These are phyloP conservation scores for Vanrija sp. DNA, from an alignment of 1,284 basidiomycete genomes.

Conservation along the genomic window DNA sequence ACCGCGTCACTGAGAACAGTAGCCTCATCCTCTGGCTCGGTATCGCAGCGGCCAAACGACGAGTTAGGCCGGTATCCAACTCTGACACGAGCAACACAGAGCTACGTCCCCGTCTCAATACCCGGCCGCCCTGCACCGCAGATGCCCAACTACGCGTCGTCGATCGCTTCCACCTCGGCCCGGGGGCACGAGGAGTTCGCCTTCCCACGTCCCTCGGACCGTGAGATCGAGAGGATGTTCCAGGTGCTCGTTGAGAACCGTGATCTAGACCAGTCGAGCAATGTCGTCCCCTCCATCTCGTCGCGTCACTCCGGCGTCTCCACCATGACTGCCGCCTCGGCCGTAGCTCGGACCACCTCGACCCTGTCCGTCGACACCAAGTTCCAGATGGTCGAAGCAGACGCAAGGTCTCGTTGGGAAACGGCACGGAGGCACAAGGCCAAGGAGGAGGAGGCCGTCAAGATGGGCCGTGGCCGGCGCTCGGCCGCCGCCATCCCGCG, in stretches of 20 bases:
- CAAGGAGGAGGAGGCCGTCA: slow-evolving; percentile 56
- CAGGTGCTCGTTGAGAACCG: slow-evolving; percentile 67
- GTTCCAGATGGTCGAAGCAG: slow-evolving; percentile 85
- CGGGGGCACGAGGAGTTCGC: slow-evolving; percentile 52
- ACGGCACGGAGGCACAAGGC: slow-evolving; percentile 62
- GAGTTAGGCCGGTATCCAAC: slow-evolving; percentile 39
- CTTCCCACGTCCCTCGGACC: slow-evolving; percentile 69
- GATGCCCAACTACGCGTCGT: slow-evolving; percentile 41
- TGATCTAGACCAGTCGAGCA: slow-evolving; percentile 52
- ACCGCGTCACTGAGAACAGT: slow-evolving; percentile 29
- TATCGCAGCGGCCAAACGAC: slow-evolving; percentile 19
- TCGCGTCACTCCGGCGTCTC: slow-evolving; percentile 23
- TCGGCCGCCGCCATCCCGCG: slow-evolving; percentile 49
- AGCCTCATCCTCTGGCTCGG: slow-evolving; percentile 23
- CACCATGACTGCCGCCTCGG: slow-evolving; percentile 13
- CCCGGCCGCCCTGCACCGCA: background rate
- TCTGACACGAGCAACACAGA: slow-evolving; percentile 3
- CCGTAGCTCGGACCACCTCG: slow-evolving; percentile 25
- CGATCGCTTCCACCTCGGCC: slow-evolving; percentile 22
- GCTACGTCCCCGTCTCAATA: background rate
- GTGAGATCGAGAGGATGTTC: slow-evolving; percentile 73
- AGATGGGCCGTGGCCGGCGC: slow-evolving; percentile 52
- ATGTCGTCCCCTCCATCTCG: slow-evolving; percentile 22
- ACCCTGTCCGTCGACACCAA: slow-evolving; percentile 75
- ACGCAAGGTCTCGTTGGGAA: slow-evolving; percentile 68